Conservation (phyloP, 2,329 filamentous ascomycete genomes). For the Venturia asperata region DNA sequence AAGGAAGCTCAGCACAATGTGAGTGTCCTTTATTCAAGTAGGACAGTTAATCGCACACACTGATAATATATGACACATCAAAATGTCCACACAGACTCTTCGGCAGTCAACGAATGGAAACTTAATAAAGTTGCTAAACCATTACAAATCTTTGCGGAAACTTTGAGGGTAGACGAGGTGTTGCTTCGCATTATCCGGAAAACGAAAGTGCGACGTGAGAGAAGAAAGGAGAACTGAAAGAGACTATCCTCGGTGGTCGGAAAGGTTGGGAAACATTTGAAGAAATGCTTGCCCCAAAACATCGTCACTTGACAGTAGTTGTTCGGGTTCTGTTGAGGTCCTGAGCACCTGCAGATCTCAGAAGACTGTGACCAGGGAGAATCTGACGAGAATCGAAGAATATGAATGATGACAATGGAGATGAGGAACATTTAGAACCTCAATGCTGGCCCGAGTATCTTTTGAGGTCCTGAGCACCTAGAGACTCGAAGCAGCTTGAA, state of each 20-base stretch:
- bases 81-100: background rate
- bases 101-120: background rate
- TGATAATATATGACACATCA: background rate
- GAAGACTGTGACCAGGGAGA: background rate
- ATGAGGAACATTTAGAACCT: no score
- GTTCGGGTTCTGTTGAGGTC: background rate
- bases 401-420: background rate
- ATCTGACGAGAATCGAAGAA: background rate
- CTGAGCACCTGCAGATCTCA: background rate
- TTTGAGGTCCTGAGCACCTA: constrained; percentile 1
- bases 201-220: background rate
- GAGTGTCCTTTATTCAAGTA: background rate
- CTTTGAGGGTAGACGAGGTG: background rate
- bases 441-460: background rate
- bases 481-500: background rate
- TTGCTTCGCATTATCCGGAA: background rate
- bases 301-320: background rate
- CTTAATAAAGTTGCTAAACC: no score
- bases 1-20: background rate
- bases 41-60: constrained; percentile 3
- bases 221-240: background rate
- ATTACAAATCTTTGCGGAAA: background rate
- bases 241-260: background rate
- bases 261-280: background rate
- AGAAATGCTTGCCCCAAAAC: background rate